Evolutionary conservation across 2,329 filamentous ascomycete genomes (phyloP).

Genomic region (Samsoniella hepiali): DNA sequence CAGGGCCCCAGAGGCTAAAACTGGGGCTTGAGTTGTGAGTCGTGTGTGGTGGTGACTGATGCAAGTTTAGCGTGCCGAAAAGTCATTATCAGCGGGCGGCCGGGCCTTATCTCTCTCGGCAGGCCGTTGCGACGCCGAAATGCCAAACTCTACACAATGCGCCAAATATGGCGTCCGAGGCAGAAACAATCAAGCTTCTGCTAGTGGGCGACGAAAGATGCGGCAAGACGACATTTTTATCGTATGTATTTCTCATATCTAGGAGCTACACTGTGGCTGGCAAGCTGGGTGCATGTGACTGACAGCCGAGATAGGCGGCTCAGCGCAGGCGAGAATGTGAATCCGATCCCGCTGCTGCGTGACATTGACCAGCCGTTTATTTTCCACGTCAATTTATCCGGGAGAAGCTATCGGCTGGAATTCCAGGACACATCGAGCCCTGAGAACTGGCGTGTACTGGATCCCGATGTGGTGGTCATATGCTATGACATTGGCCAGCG

Average conservation of each 20-base stretch:
- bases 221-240: slow-evolving; percentile 60
- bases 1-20: slow-evolving; percentile 15
- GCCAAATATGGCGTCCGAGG: slow-evolving; percentile 39
- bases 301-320: slow-evolving; percentile 43
- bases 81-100: slow-evolving; percentile 10
- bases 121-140: background rate
- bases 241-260: slow-evolving; percentile 42
- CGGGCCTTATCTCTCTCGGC: slow-evolving; percentile 13
- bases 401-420: slow-evolving; percentile 48
- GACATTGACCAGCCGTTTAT: slow-evolving; percentile 60
- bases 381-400: slow-evolving; percentile 48
- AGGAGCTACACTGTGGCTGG: background rate
- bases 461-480: slow-evolving; percentile 55
- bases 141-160: slow-evolving; percentile 10
- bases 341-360: slow-evolving; percentile 47
- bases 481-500: slow-evolving; percentile 62
- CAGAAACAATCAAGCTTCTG: slow-evolving; percentile 49
- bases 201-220: slow-evolving; percentile 58
- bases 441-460: slow-evolving; percentile 56
- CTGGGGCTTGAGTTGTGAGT: slow-evolving; percentile 8
- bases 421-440: slow-evolving; percentile 59
- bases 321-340: slow-evolving; percentile 43
- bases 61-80: slow-evolving; percentile 1
- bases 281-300: background rate
- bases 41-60: background rate